These are phyloP conservation scores for Ogataea wickerhamii DNA, from an alignment of 805 yeast genomes.

Conservation along the genomic window DNA sequence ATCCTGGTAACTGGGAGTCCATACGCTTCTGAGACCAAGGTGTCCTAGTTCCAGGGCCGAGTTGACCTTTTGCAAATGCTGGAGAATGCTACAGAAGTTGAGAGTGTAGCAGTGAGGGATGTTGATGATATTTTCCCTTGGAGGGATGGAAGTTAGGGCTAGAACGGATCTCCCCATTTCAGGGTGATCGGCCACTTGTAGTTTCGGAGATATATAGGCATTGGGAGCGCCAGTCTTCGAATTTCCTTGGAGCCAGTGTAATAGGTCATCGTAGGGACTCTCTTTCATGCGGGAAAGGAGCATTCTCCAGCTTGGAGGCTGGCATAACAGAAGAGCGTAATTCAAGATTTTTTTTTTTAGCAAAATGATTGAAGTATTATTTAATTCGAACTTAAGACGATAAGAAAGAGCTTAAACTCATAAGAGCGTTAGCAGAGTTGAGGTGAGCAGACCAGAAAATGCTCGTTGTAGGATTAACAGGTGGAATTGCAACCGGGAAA, in stretches of 20 bases:
- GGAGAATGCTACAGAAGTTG: conserved; percentile 51
- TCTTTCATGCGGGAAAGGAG: background rate
- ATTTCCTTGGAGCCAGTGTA: conserved; percentile 32
- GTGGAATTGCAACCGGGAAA: conserved; percentile 97
- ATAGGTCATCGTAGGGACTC: conserved; percentile 18
- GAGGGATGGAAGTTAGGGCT: conserved; percentile 36
- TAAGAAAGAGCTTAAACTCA: no score
- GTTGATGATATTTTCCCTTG: conserved; percentile 45
- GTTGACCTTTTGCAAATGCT: conserved; percentile 39
- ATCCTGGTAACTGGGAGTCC: background rate
- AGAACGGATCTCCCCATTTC: conserved; percentile 65
- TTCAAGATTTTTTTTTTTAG: no score
- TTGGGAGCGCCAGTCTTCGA: conserved; percentile 3
- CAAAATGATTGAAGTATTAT: no score
- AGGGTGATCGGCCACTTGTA: conserved; percentile 39
- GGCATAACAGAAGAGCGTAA: no score
- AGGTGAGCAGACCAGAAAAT: conserved; percentile 34
- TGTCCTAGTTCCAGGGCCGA: conserved; percentile 21
- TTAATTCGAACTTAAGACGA: no score
- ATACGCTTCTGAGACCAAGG: background rate
- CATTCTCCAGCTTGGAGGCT: no score
- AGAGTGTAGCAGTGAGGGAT: conserved; percentile 58
- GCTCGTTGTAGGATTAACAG: conserved; percentile 94
- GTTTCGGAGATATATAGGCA: conserved; percentile 36
- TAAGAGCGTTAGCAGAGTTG: no score